Base-by-base conservation (phyloP, 1,284 basidiomycete species). In the Anthracocystis walkeri region DNA sequence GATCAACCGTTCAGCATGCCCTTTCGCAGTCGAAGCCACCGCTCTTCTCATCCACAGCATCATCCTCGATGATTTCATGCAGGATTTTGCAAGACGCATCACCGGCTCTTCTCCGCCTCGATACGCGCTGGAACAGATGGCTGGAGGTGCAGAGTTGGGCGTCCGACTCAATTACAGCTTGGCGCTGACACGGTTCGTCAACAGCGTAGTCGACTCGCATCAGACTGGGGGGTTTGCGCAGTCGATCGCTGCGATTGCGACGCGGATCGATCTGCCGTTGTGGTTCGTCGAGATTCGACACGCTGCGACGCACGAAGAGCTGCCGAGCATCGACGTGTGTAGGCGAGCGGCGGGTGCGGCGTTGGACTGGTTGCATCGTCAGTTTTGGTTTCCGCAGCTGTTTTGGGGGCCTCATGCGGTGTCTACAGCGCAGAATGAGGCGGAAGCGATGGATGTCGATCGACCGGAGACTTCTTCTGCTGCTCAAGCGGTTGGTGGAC, bases 201-300 rank as follows among this genome's bases (percentile, higher is more conserved):
- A 99, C 80, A 76, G 77, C 11, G 59, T 85, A 0, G 96, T 97
- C 6, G 96, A 99, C 84, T 94, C 95, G 16, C 88, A 97, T 20
- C 96, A 99, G 83, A 89, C 91, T 3, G 93, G 94, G 33, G 71
- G 79, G 23, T 87, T 80, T 64, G 97, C 96, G 4, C 89, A 94
- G 42, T 92, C 95, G 1, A 97, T 99, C 78, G 90, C 92, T 0
- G 90, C 91, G 31, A 93, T 99, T 67, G 95, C 97, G 1, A 88
- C 89, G 3, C 91, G 94, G 70, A 89, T 99, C 25, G 92, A 92
- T 0, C 87, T 99, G 2, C 97, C 97, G 0, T 87, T 89, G 0
- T 94, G 92, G 90, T 88, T 99, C 20, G 95, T 99, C n/a, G 93
- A 97, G 74, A 88, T 99, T 6, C 89, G 96, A 40, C 96, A 99